Conservation (phyloP, 176 grass and related monocot species). For the Tillandsia leiboldiana region DNA sequence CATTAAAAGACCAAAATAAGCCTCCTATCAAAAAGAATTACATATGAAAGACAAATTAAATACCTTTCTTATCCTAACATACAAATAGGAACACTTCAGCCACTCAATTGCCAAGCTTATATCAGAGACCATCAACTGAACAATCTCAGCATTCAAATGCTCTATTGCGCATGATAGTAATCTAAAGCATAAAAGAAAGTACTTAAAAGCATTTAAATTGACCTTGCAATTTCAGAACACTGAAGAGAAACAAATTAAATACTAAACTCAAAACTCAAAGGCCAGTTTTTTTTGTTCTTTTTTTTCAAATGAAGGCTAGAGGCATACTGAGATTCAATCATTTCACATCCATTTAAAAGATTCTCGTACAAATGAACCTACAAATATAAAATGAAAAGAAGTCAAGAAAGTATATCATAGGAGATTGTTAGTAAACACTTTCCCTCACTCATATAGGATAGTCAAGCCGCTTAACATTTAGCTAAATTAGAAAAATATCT, state of each 20-base stretch:
- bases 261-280: not conserved
- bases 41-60: not conserved
- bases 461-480: too few relatives aligned
- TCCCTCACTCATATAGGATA: too few relatives aligned
- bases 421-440: too few relatives aligned
- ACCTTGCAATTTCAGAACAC: not conserved
- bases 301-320: slow-evolving; percentile 9
- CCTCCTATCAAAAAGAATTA: not conserved
- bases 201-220: not conserved
- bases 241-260: not conserved
- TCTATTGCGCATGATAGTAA: slow-evolving; percentile 85
- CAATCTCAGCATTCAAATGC: slow-evolving; percentile 91
- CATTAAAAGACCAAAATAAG: not conserved
- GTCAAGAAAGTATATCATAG: slow-evolving; percentile 19
- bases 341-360: slow-evolving; percentile 86
- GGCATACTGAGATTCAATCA: slow-evolving; percentile 97
- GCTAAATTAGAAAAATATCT: not conserved
- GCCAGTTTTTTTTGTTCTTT: not conserved
- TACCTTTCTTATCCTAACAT: slow-evolving; percentile 90
- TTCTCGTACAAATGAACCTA: slow-evolving; percentile 97
- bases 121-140: slow-evolving; percentile 77
- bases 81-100: slow-evolving; percentile 87
- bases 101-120: slow-evolving; percentile 88
- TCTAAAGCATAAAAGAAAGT: slow-evolving; percentile 29
- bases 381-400: slow-evolving; percentile 20